These are phyloP conservation scores for Fonsecaea multimorphosa DNA, from an alignment of 2,329 filamentous ascomycete genomes.

Conservation along the genomic window DNA sequence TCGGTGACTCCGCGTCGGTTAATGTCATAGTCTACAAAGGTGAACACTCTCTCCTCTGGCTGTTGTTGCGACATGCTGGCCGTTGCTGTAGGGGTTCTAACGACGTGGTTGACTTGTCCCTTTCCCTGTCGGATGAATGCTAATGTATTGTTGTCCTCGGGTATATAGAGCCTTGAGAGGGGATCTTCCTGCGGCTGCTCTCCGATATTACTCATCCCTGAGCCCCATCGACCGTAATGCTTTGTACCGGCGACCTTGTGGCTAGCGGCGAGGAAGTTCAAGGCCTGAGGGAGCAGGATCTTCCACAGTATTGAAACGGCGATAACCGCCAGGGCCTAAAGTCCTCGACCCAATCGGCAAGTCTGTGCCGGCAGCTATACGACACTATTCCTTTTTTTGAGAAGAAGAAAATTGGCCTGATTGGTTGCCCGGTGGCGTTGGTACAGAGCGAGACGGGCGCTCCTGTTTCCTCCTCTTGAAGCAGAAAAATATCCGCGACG, in stretches of 20 bases:
- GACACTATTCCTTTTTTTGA: conserved; percentile 32
- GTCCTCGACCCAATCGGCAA: conserved; percentile 13
- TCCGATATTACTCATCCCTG: conserved; percentile 19
- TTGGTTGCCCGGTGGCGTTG: conserved; percentile 15
- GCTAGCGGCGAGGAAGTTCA: neutral
- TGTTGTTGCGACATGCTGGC: conserved; percentile 25
- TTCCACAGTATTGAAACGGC: conserved; percentile 4
- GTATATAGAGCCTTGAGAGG: conserved; percentile 18
- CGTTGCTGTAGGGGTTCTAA: neutral
- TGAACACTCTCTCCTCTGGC: conserved; percentile 24
- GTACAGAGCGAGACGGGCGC: neutral
- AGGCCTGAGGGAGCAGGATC: neutral
- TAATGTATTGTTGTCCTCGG: conserved; percentile 14
- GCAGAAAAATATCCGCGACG: conserved; percentile 3
- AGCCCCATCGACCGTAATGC: conserved; percentile 4
- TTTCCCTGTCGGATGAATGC: neutral
- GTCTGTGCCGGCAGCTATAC: neutral
- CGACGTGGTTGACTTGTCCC: neutral
- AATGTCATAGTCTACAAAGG: conserved; percentile 36
- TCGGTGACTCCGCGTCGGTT: conserved; percentile 33
- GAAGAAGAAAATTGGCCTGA: conserved; percentile 27
- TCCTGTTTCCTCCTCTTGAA: neutral
- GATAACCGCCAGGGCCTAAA: neutral
- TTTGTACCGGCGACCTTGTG: neutral
- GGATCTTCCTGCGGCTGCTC: conserved; percentile 6